Evolutionary conservation across 1,284 basidiomycete species (phyloP).

Genomic region (Fistulinella cinereoalba): DNA sequence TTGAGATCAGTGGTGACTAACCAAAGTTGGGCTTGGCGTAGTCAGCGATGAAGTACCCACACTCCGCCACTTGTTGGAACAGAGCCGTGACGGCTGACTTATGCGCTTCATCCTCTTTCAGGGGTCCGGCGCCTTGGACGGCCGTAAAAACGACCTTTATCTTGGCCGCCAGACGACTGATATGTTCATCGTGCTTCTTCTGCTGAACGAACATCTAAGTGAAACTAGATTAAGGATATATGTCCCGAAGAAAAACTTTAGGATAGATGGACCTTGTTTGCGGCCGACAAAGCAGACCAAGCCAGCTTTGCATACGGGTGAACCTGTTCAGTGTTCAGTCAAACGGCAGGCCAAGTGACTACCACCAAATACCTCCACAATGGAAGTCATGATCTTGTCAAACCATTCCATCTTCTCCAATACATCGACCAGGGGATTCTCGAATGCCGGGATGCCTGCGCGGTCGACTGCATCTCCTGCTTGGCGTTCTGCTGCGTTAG

Average conservation of each 20-base stretch:
- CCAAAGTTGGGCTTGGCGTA: constrained; percentile 2
- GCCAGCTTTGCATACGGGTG: constrained; percentile 3
- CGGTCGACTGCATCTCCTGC: no score
- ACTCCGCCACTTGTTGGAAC: constrained; percentile 4
- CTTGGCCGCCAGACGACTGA: neutral
- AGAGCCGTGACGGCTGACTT: neutral
- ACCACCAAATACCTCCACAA: constrained; percentile 2
- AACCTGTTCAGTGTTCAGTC: neutral
- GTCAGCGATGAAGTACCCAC: constrained; percentile 2
- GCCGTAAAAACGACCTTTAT: constrained; percentile 1
- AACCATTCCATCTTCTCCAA: no score
- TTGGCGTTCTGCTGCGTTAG: no score
- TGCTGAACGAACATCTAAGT: neutral
- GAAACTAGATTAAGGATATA: no score
- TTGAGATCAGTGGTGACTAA: neutral
- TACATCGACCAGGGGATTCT: no score
- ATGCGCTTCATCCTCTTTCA: neutral
- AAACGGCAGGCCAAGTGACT: neutral
- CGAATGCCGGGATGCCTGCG: no score
- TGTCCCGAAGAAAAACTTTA: neutral
- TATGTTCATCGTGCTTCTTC: neutral
- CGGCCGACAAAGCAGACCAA: constrained; percentile 3
- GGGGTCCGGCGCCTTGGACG: neutral
- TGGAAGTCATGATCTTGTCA: neutral
- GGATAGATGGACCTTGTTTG: constrained; percentile 1